Base-by-base conservation (phyloP, 2,329 filamentous ascomycete species). In the Zasmidium angulare region DNA sequence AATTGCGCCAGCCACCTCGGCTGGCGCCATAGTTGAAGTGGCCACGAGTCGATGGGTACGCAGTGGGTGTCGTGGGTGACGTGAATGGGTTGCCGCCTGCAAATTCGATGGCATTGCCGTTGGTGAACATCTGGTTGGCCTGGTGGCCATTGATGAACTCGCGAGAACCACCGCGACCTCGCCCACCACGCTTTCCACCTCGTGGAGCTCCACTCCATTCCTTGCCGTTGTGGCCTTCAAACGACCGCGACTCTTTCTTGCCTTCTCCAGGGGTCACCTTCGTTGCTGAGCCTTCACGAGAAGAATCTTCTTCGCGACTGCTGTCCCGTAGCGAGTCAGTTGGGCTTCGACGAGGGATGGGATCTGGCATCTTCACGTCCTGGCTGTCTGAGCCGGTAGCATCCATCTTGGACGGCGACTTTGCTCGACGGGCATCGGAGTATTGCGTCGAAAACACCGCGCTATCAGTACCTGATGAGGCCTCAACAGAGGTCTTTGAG, bases 1-100 rank as follows among this genome's bases (percentile, higher is more conserved):
- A 11, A 65, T 80, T 78, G 53, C 84, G 79, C 23, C 52, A 26
- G 64, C 80, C 82, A 59, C 78, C 78, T 57, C 80, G 69, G 51
- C 72, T 68, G 40, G 68, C 64, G 47, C 60, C 76, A 70, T 58
- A 75, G 72, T 63, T 43, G 55, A 65, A 71, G 11, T 50, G 63
- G n/a, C 72, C 70, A 46, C 73, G 69, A 3, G 64, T 56, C 22
- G 64, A 47, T 47, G 66, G 66, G 55, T 68, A 71, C 7, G 63
- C 57, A 9, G 67, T 53, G 3, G 71, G 69, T 21, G 71, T 72
- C 64, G 64, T 23, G 69, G 68, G 10, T 21, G 66, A 63, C 19
- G 63, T 64, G 50, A 63, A 70, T 4, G 58, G 36, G 36, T 43
- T 43, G 36, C 36, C 36, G n/a, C 36, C 54, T n/a, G 63, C 49